A percentile compares a stretch with the other conserved stretches of the same genome.
These are phyloP conservation scores for Saturnispora zaruensis DNA, from an alignment of 805 yeast genomes.

Conservation along the genomic window DNA sequence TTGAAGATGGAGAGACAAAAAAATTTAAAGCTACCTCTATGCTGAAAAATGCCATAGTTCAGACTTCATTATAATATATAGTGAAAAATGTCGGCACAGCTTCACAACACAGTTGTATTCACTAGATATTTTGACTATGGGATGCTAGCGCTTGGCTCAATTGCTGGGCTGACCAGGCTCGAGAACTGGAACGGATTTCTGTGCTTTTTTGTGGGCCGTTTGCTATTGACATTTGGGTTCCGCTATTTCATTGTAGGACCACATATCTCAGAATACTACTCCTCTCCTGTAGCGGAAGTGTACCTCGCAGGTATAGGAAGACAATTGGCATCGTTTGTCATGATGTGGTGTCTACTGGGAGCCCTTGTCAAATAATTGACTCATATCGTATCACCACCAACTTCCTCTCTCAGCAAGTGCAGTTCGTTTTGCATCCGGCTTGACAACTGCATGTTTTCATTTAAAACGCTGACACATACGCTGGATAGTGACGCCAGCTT, in stretches of 20 bases:
- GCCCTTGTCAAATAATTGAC: constrained; percentile 30
- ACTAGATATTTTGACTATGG: neutral
- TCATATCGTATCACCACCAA: neutral
- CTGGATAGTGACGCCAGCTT: constrained; percentile 3
- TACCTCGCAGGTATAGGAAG: constrained; percentile 37
- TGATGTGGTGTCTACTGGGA: constrained; percentile 51
- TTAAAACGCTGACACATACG: constrained; percentile 5
- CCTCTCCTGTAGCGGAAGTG: constrained; percentile 33
- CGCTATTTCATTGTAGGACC: neutral
- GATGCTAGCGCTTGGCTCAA: neutral
- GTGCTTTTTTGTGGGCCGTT: neutral
- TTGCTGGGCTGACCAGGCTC: neutral
- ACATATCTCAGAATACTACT: constrained; percentile 26
- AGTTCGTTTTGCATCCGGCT: neutral
- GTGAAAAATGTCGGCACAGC: neutral
- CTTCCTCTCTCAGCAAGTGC: neutral
- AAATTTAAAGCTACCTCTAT: neutral
- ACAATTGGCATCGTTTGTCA: constrained; percentile 43
- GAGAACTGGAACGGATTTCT: neutral
- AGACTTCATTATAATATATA: neutral
- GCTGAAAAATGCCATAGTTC: neutral
- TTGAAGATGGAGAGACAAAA: neutral
- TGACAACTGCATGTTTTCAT: constrained; percentile 3
- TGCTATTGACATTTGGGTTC: neutral
- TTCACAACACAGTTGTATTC: neutral